A percentile compares a stretch with the other conserved stretches of the same genome.
Conservation (phyloP, 2,329 filamentous ascomycete species). For the Ceratocystis harringtonii region DNA sequence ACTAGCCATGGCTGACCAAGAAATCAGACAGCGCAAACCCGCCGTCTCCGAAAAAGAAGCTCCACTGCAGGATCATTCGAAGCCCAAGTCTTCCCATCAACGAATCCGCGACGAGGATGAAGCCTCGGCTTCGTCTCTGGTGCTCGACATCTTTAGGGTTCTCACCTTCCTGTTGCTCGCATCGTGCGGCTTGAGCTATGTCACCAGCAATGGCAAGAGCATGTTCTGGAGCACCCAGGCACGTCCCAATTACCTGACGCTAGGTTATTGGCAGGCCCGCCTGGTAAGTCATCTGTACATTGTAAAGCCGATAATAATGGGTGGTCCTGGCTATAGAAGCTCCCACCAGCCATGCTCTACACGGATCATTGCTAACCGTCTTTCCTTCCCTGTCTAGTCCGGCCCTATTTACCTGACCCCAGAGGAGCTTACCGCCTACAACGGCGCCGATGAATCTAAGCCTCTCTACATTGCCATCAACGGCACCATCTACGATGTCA, state of each 20-base stretch:
- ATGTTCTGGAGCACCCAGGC: conserved; percentile 51
- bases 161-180: conserved; percentile 50
- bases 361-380: background rate
- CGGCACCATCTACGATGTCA: conserved; percentile 73
- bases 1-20: conserved; percentile 5
- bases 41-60: background rate
- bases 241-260: conserved; percentile 45
- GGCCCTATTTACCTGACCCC: conserved; percentile 59
- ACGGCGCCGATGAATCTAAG: conserved; percentile 57
- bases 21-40: conserved; percentile 15
- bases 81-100: conserved; percentile 17
- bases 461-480: conserved; percentile 88
- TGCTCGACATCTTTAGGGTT: conserved; percentile 55
- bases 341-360: background rate
- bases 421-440: conserved; percentile 55
- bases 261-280: conserved; percentile 43
- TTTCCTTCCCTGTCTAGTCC: conserved; percentile 30
- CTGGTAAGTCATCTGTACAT: conserved; percentile 34
- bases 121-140: conserved; percentile 28
- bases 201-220: conserved; percentile 55
- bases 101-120: conserved; percentile 46
- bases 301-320: background rate
- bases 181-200: conserved; percentile 58
- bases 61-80: background rate
- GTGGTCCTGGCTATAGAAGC: background rate